Evolutionary conservation across 495 filamentous ascomycete species (phyloP).

Genomic region (Tetracladium marchalianum): DNA sequence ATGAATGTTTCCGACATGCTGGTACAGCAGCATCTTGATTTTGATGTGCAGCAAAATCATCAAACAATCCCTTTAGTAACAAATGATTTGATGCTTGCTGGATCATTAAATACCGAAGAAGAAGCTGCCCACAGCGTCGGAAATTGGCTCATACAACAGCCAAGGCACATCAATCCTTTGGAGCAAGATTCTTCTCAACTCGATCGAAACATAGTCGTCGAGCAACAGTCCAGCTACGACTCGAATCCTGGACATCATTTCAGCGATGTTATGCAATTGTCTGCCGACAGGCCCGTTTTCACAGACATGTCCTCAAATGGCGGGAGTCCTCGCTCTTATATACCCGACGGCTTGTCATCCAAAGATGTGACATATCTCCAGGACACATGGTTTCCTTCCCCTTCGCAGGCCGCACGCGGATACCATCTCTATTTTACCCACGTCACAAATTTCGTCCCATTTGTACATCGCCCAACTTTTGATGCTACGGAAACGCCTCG

Average conservation of each 20-base stretch:
- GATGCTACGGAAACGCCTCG: constrained; percentile 15
- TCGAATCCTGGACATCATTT: background rate
- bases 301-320: constrained; percentile 2
- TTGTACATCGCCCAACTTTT: constrained; percentile 26
- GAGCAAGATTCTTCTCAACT: no score
- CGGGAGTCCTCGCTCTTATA: background rate
- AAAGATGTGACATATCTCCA: constrained; percentile 14
- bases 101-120: no score
- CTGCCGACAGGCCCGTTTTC: background rate
- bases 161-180: background rate
- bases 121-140: no score
- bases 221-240: no score
- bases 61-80: constrained; percentile 15
- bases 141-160: background rate
- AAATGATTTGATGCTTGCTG: constrained; percentile 3
- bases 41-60: constrained; percentile 6
- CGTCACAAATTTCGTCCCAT: constrained; percentile 25
- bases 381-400: constrained; percentile 20
- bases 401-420: constrained; percentile 19
- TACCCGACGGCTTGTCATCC: constrained; percentile 8
- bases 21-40: background rate
- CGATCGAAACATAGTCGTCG: no score
- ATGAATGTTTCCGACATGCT: background rate
- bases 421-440: constrained; percentile 25
- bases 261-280: background rate